These are phyloP conservation scores for Suillus variegatus DNA, from an alignment of 768 basidiomycete genomes.

Conservation along the genomic window DNA sequence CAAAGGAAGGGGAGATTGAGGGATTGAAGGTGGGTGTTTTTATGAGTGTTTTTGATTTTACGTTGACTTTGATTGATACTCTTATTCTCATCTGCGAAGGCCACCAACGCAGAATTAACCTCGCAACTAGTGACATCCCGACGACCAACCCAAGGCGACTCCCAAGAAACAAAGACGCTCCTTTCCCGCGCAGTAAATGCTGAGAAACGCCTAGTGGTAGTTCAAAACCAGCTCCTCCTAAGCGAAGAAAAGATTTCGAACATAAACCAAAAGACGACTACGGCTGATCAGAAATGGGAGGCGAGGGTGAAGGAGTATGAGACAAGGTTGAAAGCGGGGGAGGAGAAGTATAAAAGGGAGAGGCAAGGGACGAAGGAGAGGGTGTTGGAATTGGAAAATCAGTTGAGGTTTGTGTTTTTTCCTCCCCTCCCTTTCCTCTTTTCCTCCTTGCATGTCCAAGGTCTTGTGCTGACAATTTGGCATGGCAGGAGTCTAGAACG, in stretches of 20 bases:
- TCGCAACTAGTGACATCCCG: conserved; percentile 65
- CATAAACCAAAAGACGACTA: conserved; percentile 69
- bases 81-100: conserved; percentile 38
- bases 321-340: conserved; percentile 72
- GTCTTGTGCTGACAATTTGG: conserved; percentile 7
- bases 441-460: neutral
- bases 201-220: conserved; percentile 83
- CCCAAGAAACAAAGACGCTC: conserved; percentile 71
- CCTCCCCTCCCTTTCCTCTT: neutral
- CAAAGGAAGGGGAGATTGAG: conserved; percentile 90
- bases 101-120: conserved; percentile 72
- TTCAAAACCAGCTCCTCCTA: conserved; percentile 79
- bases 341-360: conserved; percentile 92
- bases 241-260: conserved; percentile 83
- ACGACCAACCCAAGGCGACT: conserved; percentile 58
- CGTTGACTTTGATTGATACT: conserved; percentile 1
- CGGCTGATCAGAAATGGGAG: conserved; percentile 89
- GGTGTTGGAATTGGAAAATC: conserved; percentile 66
- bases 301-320: conserved; percentile 95
- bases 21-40: conserved; percentile 65
- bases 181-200: conserved; percentile 77
- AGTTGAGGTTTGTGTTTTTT: conserved; percentile 55
- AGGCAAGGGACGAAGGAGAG: conserved; percentile 93
- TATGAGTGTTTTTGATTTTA: neutral
- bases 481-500: conserved; percentile 68